Percentiles rank a stretch among this genome's conserved stretches.
These are phyloP conservation scores for Neonothopanus nambi DNA, from an alignment of 1,284 basidiomycete genomes.

Conservation along the genomic window DNA sequence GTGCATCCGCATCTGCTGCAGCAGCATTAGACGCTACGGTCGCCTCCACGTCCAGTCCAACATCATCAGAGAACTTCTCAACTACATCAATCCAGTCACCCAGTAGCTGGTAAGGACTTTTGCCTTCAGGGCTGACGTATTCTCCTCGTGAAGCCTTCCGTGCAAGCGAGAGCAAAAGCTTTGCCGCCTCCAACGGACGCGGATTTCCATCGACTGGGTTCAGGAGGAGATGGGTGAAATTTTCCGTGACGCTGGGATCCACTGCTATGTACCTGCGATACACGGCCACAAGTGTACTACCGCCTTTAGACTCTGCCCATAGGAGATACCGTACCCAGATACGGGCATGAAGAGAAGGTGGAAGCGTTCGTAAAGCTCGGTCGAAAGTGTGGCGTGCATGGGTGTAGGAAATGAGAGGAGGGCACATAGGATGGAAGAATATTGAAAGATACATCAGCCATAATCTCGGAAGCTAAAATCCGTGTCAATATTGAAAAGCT, in stretches of 20 bases:
- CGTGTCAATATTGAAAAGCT: constrained; percentile 14
- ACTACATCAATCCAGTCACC: constrained; percentile 93
- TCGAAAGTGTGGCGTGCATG: constrained; percentile 96
- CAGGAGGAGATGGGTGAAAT: constrained; percentile 80
- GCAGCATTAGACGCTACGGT: constrained; percentile 56
- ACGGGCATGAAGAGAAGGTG: constrained; percentile 91
- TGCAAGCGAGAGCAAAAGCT: constrained; percentile 83
- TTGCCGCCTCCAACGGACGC: constrained; percentile 93
- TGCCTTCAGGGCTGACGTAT: constrained; percentile 89
- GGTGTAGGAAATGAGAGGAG: constrained; percentile 80
- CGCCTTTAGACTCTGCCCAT: constrained; percentile 88
- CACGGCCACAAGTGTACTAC: constrained; percentile 82
- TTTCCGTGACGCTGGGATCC: constrained; percentile 85
- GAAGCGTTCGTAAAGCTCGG: constrained; percentile 90
- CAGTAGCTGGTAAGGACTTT: constrained; percentile 94
- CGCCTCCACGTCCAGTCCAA: constrained; percentile 87
- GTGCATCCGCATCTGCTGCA: constrained; percentile 43
- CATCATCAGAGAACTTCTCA: constrained; percentile 89
- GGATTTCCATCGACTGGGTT: constrained; percentile 63
- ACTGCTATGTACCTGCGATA: constrained; percentile 90
- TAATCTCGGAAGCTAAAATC: constrained; percentile 79
- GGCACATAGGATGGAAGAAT: constrained; percentile 90
- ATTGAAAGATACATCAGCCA: constrained; percentile 94
- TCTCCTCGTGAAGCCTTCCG: constrained; percentile 82
- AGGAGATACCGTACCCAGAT: constrained; percentile 95